phyloP scores from a whole-genome alignment of 495 filamentous ascomycete genomes.

The Talaromyces trachyspermus region DNA sequence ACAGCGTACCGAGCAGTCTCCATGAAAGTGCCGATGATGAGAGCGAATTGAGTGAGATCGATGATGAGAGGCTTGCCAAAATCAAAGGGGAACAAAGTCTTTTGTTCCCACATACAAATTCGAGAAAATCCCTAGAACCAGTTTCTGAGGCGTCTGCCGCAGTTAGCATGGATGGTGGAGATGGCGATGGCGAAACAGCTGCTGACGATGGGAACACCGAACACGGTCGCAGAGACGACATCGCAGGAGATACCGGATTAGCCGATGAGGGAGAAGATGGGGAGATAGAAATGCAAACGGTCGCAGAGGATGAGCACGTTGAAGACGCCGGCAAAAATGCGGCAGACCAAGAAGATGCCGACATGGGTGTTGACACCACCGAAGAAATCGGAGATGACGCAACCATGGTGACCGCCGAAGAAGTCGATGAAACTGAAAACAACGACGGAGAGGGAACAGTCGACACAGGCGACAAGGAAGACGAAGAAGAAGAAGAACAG shows the following conservation, averaged over 20 bases:
- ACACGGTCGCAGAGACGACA: not conserved
- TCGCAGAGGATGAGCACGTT: slow-evolving; percentile 17
- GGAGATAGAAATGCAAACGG: slow-evolving; percentile 14
- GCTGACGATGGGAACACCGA: slow-evolving; percentile 7
- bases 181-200: slow-evolving; percentile 6
- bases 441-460: slow-evolving; percentile 19
- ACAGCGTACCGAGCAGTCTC: slow-evolving; percentile 49
- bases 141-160: slow-evolving; percentile 22
- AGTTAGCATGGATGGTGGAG: slow-evolving; percentile 24
- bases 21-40: slow-evolving; percentile 76
- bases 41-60: slow-evolving; percentile 69
- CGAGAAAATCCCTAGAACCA: slow-evolving; percentile 17
- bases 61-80: slow-evolving; percentile 43
- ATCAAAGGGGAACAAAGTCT: slow-evolving; percentile 23
- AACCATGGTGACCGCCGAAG: slow-evolving; percentile 12
- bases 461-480: slow-evolving; percentile 10
- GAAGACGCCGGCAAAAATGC: slow-evolving; percentile 15
- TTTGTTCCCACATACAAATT: slow-evolving; percentile 31
- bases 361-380: slow-evolving; percentile 31
- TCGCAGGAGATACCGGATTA: slow-evolving; percentile 13
- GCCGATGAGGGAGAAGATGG: slow-evolving; percentile 20
- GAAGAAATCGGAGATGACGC: slow-evolving; percentile 58
- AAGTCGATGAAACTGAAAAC: slow-evolving; percentile 21
- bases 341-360: slow-evolving; percentile 9
- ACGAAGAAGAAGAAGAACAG: slow-evolving; percentile 9